Base-by-base conservation (phyloP, 139 green algal species). In the Desmodesmus armatus region DNA sequence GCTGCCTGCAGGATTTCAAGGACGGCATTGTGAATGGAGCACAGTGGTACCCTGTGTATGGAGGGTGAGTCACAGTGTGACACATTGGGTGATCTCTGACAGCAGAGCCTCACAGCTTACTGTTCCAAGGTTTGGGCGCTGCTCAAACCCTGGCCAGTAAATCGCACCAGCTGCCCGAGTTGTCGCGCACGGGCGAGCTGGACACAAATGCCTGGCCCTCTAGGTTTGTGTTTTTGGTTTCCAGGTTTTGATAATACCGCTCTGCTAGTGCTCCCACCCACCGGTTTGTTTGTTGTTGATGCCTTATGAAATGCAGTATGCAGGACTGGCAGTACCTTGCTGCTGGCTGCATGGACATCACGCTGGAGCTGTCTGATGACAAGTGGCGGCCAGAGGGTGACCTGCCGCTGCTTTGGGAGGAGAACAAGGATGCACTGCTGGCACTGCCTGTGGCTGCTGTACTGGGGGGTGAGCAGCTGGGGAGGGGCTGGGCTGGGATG, bases 21-120 rank as follows among this genome's bases (percentile, higher is more conserved):
- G 88, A 87, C 7, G 96, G 96, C 69, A 96, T 97, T 71, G 98
- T 94, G 55, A 99, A 99, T 73, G 96, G 96, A 27, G 95, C 96
- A 0, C 78, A 89, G 40, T 99, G 96, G 96, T 99, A 98, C 89
- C 94, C 95, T 0, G 82, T 99, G 77, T 97, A 96, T 62, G 95
- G 96, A 19, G 92, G 93, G n/a, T n/a, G n/a, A n/a, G n/a, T n/a
- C n/a, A n/a, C n/a, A n/a, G n/a, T n/a, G n/a, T n/a, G n/a, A n/a
- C n/a, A n/a, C n/a, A n/a, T n/a, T n/a, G n/a, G n/a, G n/a, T n/a
- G n/a, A n/a, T n/a, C n/a, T n/a, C n/a, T n/a, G n/a, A n/a, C n/a
- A n/a, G n/a, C n/a, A n/a, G n/a, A n/a, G n/a, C n/a, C n/a, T n/a
- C n/a, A n/a, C n/a, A n/a, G n/a, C n/a, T n/a, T n/a, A n/a, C n/a